Evolutionary conservation across 208 protist genomes (phyloP).

Genomic region (Balamuthia mandrillaris): DNA sequence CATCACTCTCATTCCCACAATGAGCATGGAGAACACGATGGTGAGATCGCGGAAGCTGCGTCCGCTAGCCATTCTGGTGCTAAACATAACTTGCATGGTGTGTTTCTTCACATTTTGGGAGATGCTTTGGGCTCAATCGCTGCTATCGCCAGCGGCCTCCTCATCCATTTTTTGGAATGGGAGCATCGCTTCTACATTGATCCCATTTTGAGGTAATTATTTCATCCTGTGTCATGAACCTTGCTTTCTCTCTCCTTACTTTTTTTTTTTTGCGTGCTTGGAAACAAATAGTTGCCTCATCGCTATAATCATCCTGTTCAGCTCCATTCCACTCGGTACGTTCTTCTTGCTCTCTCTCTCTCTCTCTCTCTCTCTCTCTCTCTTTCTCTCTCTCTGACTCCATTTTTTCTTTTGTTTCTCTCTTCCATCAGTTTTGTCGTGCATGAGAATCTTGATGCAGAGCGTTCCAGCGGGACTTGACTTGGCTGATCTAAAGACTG

Average conservation of each 20-base stretch:
- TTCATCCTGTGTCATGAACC: background rate
- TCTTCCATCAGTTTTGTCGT: no score
- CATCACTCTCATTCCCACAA: slow-evolving; percentile 52
- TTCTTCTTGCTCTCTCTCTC: no score
- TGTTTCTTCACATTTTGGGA: slow-evolving; percentile 72
- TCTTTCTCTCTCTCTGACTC: no score
- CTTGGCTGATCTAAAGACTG: slow-evolving; percentile 21
- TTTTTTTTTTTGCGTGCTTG: slow-evolving; percentile 29
- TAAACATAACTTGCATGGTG: slow-evolving; percentile 61
- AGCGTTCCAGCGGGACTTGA: slow-evolving; percentile 50
- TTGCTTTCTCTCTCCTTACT: background rate
- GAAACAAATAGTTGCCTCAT: no score
- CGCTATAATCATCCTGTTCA: slow-evolving; percentile 49
- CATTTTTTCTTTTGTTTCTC: no score
- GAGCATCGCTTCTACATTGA: slow-evolving; percentile 58
- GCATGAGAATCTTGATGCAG: slow-evolving; percentile 64
- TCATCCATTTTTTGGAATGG: slow-evolving; percentile 41
- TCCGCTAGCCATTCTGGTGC: no score
- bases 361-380: no score
- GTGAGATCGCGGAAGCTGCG: no score
- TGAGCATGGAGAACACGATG: slow-evolving; percentile 25
- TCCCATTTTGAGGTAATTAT: slow-evolving; percentile 22
- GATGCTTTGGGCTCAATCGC: slow-evolving; percentile 68
- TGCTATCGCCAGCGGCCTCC: slow-evolving; percentile 53
- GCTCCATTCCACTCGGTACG: slow-evolving; percentile 41